Evolutionary conservation across 176 grass and related monocot species (phyloP), one percentile per base, ranked within the genome.

Genomic region (Rhynchospora tenuis): DNA sequence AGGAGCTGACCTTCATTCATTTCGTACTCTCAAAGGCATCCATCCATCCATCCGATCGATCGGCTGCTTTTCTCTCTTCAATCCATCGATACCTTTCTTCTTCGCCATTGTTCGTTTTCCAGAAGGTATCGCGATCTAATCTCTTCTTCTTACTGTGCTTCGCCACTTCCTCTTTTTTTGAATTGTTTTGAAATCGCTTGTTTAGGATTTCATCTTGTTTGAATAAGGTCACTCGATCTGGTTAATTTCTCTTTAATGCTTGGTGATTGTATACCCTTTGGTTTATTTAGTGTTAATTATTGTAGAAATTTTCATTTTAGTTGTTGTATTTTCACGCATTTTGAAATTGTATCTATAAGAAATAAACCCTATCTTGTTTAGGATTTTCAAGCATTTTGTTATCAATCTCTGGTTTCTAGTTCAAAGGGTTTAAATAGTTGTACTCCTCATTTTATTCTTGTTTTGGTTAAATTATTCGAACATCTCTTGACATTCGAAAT

Each of bases 121-220:
- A 26, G 23, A 68, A 68, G 80, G 80, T 82, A 67, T 82, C 61
- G 20, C 61, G 80, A 82, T 82, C 80, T 82, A 82, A 12, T 67
- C 62, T 54, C 15, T 82, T 63, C 15, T 31, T 48, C 79, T 14
- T 31, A 64, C 79, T 45, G 52, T 62, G 57, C 28, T 22, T 80
- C 5, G 31, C 0, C 17, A 33, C 75, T 56, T 38, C 59, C 15
- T 64, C 60, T 79, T 59, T 13, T 33, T 14, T 52, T 11, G 51
- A 78, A 58, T 78, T 4, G 15, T 58, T 57, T 59, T 23, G 38
- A 45, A 44, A 14, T 81, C 23, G 42, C 15, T 45, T 70, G 66
- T 70, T 70, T 20, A 12, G 66, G 66, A 70, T 44, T 45, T 70
- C 16, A 38, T 64, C 20, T 24, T 29, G 55, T 81, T 45, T 79